A percentile compares a stretch with the other conserved stretches of the same genome.
phyloP scores from a whole-genome alignment of 2,329 filamentous ascomycete species.

The Davidsoniella virescens region DNA sequence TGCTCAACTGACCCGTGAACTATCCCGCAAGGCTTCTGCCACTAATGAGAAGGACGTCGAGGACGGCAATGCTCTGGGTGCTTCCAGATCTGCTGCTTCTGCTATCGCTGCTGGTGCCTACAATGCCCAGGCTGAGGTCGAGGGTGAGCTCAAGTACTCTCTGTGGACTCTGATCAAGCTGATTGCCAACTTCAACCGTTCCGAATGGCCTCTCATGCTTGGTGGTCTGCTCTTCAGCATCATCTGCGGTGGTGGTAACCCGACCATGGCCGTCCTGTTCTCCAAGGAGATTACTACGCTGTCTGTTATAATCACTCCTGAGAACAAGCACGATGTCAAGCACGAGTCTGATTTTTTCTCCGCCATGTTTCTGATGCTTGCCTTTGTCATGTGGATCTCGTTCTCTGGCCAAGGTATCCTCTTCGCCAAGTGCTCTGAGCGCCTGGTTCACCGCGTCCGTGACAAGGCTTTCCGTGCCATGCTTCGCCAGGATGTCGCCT shows the following conservation, averaged over 20 bases:
- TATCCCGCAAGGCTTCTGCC: constrained; percentile 26
- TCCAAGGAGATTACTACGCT: constrained; percentile 70
- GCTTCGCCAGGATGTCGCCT: constrained; percentile 81
- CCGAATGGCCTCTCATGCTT: constrained; percentile 56
- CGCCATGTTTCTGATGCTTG: constrained; percentile 77
- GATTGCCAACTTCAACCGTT: constrained; percentile 61
- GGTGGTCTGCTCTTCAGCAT: constrained; percentile 56
- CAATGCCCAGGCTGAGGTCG: constrained; percentile 25
- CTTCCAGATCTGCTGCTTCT: constrained; percentile 50
- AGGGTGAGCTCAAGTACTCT: constrained; percentile 38
- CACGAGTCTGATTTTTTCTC: constrained; percentile 71
- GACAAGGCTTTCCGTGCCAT: constrained; percentile 72
- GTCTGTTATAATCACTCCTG: constrained; percentile 33
- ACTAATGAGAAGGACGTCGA: constrained; percentile 50
- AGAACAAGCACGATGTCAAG: constrained; percentile 40
- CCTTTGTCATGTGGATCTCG: constrained; percentile 52
- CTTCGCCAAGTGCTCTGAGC: constrained; percentile 77
- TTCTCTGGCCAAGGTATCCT: constrained; percentile 53
- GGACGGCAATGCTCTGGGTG: constrained; percentile 28
- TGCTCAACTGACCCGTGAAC: constrained; percentile 27
- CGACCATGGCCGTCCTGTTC: constrained; percentile 61
- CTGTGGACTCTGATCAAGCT: constrained; percentile 64
- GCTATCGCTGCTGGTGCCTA: constrained; percentile 44
- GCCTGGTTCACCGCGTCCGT: constrained; percentile 67
- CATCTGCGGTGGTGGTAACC: constrained; percentile 69